Conservation (phyloP, 2,329 filamentous ascomycete species). For the Colletotrichum chlorophyti region DNA sequence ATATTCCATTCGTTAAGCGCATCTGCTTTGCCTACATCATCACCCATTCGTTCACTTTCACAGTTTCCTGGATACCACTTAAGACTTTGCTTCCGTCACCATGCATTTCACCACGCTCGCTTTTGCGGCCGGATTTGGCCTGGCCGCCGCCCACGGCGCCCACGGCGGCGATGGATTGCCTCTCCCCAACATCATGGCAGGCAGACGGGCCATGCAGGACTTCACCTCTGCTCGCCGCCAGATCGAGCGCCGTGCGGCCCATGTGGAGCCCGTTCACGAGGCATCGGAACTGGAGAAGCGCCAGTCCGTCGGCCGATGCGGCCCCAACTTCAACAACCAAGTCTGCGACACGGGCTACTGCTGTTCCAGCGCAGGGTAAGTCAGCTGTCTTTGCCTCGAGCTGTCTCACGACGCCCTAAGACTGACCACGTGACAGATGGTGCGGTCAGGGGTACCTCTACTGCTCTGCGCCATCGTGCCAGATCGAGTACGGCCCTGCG, state of each 20-base stretch:
- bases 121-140: slow-evolving; percentile 13
- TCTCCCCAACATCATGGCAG: slow-evolving; percentile 19
- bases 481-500: slow-evolving; percentile 64
- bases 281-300: slow-evolving; percentile 35
- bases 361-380: slow-evolving; percentile 51
- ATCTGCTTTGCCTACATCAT: not conserved
- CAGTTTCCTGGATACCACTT: not conserved
- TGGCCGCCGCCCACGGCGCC: slow-evolving; percentile 17
- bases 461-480: slow-evolving; percentile 67
- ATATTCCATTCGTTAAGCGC: slow-evolving; percentile 19
- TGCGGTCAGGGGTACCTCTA: slow-evolving; percentile 62
- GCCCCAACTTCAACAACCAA: slow-evolving; percentile 41
- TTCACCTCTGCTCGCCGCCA: slow-evolving; percentile 20
- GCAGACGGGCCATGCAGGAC: slow-evolving; percentile 15
- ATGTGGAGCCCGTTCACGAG: slow-evolving; percentile 2
- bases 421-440: slow-evolving; percentile 46
- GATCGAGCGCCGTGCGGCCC: slow-evolving; percentile 12
- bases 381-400: not conserved
- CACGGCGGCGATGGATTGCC: slow-evolving; percentile 1
- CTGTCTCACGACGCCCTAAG: not conserved
- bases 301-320: slow-evolving; percentile 53
- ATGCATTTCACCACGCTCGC: slow-evolving; percentile 20
- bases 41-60: not conserved
- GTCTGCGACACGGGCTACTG: slow-evolving; percentile 44
- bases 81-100: not conserved